Base-by-base conservation (phyloP, 176 grass and related monocot species). In the Dendrocalamus sinicus region DNA sequence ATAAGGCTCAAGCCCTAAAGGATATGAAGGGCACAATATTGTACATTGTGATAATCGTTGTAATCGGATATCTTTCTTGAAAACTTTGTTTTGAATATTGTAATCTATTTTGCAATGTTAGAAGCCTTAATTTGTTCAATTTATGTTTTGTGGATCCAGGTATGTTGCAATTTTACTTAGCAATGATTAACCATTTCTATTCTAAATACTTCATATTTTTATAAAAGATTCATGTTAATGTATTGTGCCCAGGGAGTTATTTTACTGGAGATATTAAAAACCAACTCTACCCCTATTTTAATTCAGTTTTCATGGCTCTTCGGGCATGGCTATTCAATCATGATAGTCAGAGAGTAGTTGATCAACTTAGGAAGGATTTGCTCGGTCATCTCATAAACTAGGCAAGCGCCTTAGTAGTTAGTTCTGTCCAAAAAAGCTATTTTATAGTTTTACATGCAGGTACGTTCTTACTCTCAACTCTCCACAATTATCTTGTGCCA, bases 311-410 rank as follows among this genome's bases (percentile, higher is more conserved):
- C 44, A 45, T 2, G 44, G 8, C 28, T 45, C 44, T 61, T 61
- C 24, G 26, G 15, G 26, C 46, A 45, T 45, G 7, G 7, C 44
- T 9, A 66, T 99, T 99, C 65, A 99, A 71, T 89, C 94, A 90
- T 79, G 90, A 92, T 85, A 96, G 96, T 77, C 92, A 99, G 84
- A 96, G 92, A 88, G 93, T 99, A 32, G 96, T 99, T 63, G 92
- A 93, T 84, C 91, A 82, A 72, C 83, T 99, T 66, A 99, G 96
- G 81, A 95, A 94, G 14, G 96, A 99, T 62, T 90, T 99, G 86
- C 94, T 99, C 81, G 82, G 83, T 90, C 96, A 99, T 94, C 93
- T 99, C 51, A 23, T 96, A 89, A 99, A 89, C 72, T 92, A 94
- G 87, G 96, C 87, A 88, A 85, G 88, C 47, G 20, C 12, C 28